Evolutionary conservation across 495 filamentous ascomycete genomes (phyloP).

Genomic region (Penicillium chermesinum): DNA sequence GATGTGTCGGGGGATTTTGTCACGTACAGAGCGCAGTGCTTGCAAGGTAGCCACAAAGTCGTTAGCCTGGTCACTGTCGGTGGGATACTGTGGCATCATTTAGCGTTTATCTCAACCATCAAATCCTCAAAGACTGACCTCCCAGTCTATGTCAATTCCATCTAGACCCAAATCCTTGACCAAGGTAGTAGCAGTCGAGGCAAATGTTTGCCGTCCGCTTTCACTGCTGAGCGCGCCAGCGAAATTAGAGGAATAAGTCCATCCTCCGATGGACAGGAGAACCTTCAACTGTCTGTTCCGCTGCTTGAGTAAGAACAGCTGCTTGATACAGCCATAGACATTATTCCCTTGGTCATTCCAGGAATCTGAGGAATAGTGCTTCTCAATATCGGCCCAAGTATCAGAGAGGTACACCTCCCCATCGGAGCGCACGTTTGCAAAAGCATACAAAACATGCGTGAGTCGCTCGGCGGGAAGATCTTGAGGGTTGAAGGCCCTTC

Average conservation of each 20-base stretch:
- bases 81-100: conserved; percentile 25
- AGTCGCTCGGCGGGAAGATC: conserved; percentile 69
- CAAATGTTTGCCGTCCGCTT: conserved; percentile 57
- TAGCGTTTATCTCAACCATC: neutral
- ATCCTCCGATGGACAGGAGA: conserved; percentile 62
- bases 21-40: conserved; percentile 41
- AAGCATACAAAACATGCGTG: conserved; percentile 84
- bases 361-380: conserved; percentile 75
- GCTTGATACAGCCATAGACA: conserved; percentile 84
- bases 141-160: conserved; percentile 61
- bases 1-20: neutral
- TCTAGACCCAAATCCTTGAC: conserved; percentile 62
- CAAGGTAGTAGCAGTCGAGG: conserved; percentile 58
- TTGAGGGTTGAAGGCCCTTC: conserved; percentile 65
- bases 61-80: conserved; percentile 43
- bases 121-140: conserved; percentile 28
- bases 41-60: conserved; percentile 61
- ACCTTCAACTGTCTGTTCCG: conserved; percentile 75
- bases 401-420: conserved; percentile 77
- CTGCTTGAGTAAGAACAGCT: conserved; percentile 77
- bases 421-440: conserved; percentile 60
- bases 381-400: conserved; percentile 69
- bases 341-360: conserved; percentile 67
- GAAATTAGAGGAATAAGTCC: conserved; percentile 74
- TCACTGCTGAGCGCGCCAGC: conserved; percentile 56